Base-by-base conservation (phyloP, 1,284 basidiomycete species). In the Boletellus sp. region DNA sequence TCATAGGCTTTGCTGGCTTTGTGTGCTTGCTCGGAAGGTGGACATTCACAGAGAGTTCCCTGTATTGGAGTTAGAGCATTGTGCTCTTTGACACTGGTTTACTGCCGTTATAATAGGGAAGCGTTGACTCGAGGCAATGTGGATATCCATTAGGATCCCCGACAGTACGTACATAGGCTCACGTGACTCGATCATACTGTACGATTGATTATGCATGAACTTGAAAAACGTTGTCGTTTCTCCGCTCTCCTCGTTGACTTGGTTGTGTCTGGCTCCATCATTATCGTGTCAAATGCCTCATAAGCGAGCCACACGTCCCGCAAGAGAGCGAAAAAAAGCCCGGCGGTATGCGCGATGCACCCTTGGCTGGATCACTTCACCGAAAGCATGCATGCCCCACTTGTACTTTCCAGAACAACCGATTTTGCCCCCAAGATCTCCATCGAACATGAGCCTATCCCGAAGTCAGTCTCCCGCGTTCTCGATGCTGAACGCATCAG, bases 391-490 rank as follows among this genome's bases (percentile, higher is more conserved):
- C 13, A 30, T 32, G 51, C 28, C 8, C 22, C 5, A 15, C 4
- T 5, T 21, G 50, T 32, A 46, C 21, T 28, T 44, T 26, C 35
- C 52, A 86, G 84, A 60, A 78, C 77, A 37, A 59, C 67, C 47
- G 76, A 85, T 66, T 64, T 78, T 19, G 79, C 80, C 10, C 66
- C 64, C 36, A 72, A 72, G 57, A 62, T 71, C 13, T 68, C 74
- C 2, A 55, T 78, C 16, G 65, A 64, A 56, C 67, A 72, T 42
- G 87, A 89, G 58, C 71, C 74, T 8, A 76, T 89, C 21, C 88
- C 87, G 4, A 90, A 89, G 68, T 79, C 82, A 13, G 76, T 76
- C 15, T 66, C 77, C 37, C 76, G 87, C 15, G 75, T 88, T 19
- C 65, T 90, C 36, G 81, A 88, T 57, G 84, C 87, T 1, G 72